phyloP scores from a whole-genome alignment of 345 rosid genomes.

The Ceriops zippeliana region DNA sequence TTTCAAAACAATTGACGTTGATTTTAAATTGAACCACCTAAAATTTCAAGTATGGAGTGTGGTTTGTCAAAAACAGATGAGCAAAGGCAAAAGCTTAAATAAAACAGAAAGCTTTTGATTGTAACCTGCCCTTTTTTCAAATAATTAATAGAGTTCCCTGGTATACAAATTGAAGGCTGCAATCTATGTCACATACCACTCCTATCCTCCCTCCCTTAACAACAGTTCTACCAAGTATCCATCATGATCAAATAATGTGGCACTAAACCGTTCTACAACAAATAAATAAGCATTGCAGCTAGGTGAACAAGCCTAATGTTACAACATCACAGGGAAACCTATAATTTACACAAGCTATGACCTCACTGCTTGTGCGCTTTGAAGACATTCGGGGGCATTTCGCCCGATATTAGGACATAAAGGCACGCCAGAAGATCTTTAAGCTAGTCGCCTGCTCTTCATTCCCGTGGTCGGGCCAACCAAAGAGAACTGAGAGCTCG shows the following conservation, averaged over 20 bases:
- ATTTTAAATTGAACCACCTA: no score
- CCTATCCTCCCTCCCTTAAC: slow-evolving; percentile 8
- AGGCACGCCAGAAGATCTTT: neutral
- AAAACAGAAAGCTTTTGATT: no score
- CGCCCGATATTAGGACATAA: neutral
- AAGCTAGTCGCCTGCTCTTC: neutral
- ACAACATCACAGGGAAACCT: slow-evolving; percentile 14
- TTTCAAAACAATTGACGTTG: no score
- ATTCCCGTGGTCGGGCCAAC: slow-evolving; percentile 66
- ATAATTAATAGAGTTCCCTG: neutral
- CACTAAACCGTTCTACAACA: slow-evolving; percentile 24
- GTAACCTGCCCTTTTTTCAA: no score
- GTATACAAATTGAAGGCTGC: slow-evolving; percentile 2
- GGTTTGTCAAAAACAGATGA: no score
- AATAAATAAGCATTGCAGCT: slow-evolving; percentile 17
- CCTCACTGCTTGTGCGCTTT: slow-evolving; percentile 6
- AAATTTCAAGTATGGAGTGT: no score
- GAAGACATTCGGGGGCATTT: neutral
- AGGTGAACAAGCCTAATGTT: slow-evolving; percentile 18
- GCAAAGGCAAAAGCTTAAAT: no score
- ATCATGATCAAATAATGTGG: slow-evolving; percentile 12
- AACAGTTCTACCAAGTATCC: slow-evolving; percentile 20
- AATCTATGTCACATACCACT: slow-evolving; percentile 26
- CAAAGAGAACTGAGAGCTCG: slow-evolving; percentile 92
- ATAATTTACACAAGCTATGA: slow-evolving; percentile 18